Conservation (phyloP, 441 rosid genomes). For the Manihot esculenta region DNA sequence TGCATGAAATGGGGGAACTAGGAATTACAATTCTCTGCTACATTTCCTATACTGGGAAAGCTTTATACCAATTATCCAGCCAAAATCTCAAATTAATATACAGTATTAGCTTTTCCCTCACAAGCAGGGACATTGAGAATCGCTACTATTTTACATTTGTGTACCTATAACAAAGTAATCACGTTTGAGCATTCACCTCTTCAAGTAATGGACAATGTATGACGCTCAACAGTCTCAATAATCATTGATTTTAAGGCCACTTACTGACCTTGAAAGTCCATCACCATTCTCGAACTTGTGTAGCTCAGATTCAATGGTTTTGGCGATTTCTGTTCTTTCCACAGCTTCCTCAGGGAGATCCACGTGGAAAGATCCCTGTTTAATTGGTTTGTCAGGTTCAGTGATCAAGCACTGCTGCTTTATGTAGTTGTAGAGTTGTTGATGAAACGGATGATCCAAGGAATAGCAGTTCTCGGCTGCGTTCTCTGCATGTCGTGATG, state of each 20-base stretch:
- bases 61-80: slow-evolving; percentile 24
- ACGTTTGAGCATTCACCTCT: slow-evolving; percentile 1
- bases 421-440: slow-evolving; percentile 76
- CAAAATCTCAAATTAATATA: slow-evolving; percentile 13
- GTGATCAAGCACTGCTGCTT: slow-evolving; percentile 52
- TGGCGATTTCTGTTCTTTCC: slow-evolving; percentile 60
- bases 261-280: slow-evolving; percentile 33
- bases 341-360: slow-evolving; percentile 64
- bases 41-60: slow-evolving; percentile 25
- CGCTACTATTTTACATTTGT: slow-evolving; percentile 13
- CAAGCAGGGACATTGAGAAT: slow-evolving; percentile 17
- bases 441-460: slow-evolving; percentile 81
- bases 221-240: slow-evolving; percentile 22
- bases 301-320: slow-evolving; percentile 71
- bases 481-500: slow-evolving; percentile 48
- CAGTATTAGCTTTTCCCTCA: not conserved
- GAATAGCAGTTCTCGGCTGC: slow-evolving; percentile 53
- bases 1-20: slow-evolving; percentile 7
- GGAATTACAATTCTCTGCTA: slow-evolving; percentile 15
- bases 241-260: slow-evolving; percentile 35
- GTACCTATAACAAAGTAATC: slow-evolving; percentile 5
- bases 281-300: slow-evolving; percentile 60
- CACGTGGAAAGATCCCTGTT: slow-evolving; percentile 89
- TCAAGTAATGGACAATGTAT: not conserved
- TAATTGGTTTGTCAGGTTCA: slow-evolving; percentile 46